phyloP scores from a whole-genome alignment of 2,329 filamentous ascomycete species.

The Sporothrix phasma region DNA sequence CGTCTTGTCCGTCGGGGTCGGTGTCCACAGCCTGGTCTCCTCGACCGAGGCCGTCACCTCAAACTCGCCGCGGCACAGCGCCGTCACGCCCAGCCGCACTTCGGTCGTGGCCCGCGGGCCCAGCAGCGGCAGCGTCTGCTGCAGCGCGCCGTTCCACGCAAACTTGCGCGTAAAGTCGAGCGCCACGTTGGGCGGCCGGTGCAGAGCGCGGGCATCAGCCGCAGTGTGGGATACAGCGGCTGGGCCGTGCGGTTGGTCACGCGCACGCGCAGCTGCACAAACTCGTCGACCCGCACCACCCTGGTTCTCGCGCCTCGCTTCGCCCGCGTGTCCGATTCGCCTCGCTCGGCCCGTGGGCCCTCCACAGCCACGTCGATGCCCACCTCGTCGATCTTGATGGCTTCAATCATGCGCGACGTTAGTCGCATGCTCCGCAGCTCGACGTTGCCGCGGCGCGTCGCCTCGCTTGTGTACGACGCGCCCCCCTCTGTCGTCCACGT shows the following conservation, averaged over 20 bases:
- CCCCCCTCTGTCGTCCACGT: constrained; percentile 60
- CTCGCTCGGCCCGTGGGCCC: no score
- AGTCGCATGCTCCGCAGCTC: constrained; percentile 70
- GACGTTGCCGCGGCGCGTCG: constrained; percentile 46
- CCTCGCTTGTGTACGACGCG: not conserved
- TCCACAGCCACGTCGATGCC: constrained; percentile 53
- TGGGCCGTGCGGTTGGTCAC: constrained; percentile 63
- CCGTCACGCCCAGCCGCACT: constrained; percentile 59
- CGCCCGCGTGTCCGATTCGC: not conserved
- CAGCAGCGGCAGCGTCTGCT: constrained; percentile 59
- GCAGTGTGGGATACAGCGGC: constrained; percentile 60
- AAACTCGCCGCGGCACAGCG: constrained; percentile 71
- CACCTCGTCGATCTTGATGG: constrained; percentile 70
- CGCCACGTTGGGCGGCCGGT: constrained; percentile 60
- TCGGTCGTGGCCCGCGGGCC: constrained; percentile 48
- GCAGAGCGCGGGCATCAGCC: constrained; percentile 68
- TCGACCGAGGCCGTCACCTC: constrained; percentile 74
- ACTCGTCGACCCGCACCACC: constrained; percentile 43
- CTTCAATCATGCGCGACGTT: constrained; percentile 69
- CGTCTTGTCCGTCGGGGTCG: constrained; percentile 21
- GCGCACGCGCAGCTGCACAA: constrained; percentile 58
- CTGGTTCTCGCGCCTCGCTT: constrained; percentile 14
- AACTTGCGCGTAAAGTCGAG: constrained; percentile 76
- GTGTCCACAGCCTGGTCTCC: constrained; percentile 53
- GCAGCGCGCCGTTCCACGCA: constrained; percentile 75